phyloP scores from a whole-genome alignment of 192 early-diverging fungal species.

The Phlyctochytrium arcticum region DNA sequence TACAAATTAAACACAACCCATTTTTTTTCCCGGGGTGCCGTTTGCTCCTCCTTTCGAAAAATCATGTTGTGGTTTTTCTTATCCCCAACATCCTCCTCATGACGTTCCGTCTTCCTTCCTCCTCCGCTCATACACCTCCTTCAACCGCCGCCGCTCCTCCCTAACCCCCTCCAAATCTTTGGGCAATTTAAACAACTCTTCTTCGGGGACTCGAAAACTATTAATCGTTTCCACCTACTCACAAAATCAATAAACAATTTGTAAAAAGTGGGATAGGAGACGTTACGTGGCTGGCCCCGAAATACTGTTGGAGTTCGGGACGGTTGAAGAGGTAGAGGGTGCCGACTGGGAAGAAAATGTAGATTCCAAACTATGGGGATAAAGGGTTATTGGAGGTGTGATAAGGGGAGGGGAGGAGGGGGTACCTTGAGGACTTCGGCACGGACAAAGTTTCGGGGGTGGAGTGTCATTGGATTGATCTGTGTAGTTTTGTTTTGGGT shows the following conservation, averaged over 20 bases:
- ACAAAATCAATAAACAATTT: neutral
- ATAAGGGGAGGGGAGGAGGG: neutral
- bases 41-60: no score
- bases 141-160: no score
- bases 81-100: no score
- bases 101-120: no score
- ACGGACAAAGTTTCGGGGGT: slow-evolving; percentile 16
- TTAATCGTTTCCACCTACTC: slow-evolving; percentile 3
- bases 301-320: slow-evolving; percentile 18
- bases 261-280: neutral
- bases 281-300: neutral
- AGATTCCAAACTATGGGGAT: slow-evolving; percentile 17
- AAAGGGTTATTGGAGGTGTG: neutral
- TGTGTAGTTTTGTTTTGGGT: no score
- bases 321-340: slow-evolving; percentile 26
- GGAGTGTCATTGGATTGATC: no score
- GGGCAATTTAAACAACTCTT: slow-evolving; percentile 18
- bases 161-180: slow-evolving; percentile 10
- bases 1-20: no score
- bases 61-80: no score
- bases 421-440: slow-evolving; percentile 19
- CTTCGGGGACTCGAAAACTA: slow-evolving; percentile 13
- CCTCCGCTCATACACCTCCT: no score
- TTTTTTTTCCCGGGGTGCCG: no score
- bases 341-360: slow-evolving; percentile 23